Percentiles rank a stretch among this genome's conserved stretches.
Conservation (phyloP, 305 asterid species). For the Rubia tinctorum region DNA sequence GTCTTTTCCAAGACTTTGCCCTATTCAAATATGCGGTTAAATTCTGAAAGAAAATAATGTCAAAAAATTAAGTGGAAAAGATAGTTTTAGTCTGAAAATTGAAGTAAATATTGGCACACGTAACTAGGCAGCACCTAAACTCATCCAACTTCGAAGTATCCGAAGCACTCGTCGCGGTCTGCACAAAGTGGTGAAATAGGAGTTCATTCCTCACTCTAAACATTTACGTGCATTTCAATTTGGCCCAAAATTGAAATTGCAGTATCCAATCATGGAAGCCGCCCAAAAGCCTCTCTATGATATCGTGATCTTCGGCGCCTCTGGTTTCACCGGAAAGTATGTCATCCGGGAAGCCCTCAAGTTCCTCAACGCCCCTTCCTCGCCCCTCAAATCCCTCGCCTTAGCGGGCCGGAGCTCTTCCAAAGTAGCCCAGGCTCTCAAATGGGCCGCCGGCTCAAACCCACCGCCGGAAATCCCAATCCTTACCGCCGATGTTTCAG, state of each 20-base stretch:
- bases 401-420: slow-evolving; percentile 75
- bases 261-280: slow-evolving; percentile 29
- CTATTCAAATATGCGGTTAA: too few relatives aligned
- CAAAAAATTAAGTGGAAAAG: too few relatives aligned
- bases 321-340: slow-evolving; percentile 91
- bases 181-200: not conserved
- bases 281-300: slow-evolving; percentile 38
- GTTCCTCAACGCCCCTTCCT: slow-evolving; percentile 61
- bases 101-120: too few relatives aligned
- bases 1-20: too few relatives aligned
- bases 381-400: slow-evolving; percentile 72
- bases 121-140: too few relatives aligned
- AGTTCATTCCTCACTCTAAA: not conserved
- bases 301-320: slow-evolving; percentile 69
- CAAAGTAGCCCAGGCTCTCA: slow-evolving; percentile 54
- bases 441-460: slow-evolving; percentile 57
- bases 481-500: slow-evolving; percentile 71
- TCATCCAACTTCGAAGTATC: too few relatives aligned
- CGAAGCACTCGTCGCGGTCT: not conserved
- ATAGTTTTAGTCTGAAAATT: too few relatives aligned
- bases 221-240: not conserved
- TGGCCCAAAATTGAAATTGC: not conserved
- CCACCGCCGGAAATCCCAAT: slow-evolving; percentile 60
- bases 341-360: slow-evolving; percentile 85
- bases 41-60: too few relatives aligned